A percentile compares a stretch with the other conserved stretches of the same genome.
Conservation (phyloP, 2,329 filamentous ascomycete species). For the Chrysoporthe puriensis region DNA sequence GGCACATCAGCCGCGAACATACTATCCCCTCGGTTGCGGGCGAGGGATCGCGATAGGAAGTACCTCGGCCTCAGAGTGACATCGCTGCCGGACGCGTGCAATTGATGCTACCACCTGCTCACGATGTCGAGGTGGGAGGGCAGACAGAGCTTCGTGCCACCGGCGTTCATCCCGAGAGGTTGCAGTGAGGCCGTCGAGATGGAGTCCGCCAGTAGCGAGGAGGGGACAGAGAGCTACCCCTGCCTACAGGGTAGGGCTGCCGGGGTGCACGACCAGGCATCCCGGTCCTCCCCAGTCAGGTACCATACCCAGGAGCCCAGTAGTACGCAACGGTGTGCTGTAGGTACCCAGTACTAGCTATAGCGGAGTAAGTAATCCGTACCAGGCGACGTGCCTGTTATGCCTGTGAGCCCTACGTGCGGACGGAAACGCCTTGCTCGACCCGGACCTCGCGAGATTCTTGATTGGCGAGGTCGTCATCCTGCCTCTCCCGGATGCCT, state of each 20-base stretch:
- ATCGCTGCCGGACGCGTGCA: neutral
- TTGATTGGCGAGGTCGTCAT: neutral
- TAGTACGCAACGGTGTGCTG: neutral
- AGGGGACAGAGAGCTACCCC: conserved; percentile 18
- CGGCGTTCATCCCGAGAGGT: conserved; percentile 10
- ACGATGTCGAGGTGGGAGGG: conserved; percentile 13
- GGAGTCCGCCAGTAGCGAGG: neutral
- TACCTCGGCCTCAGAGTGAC: neutral
- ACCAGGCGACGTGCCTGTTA: neutral
- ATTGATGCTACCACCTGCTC: neutral
- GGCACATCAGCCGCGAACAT: neutral
- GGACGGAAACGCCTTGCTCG: neutral
- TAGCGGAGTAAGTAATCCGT: too few species aligned
- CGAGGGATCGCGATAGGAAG: neutral
- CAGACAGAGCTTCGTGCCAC: conserved; percentile 2
- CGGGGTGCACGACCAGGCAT: conserved; percentile 1
- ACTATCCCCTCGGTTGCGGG: neutral
- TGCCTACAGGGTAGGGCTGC: conserved; percentile 20
- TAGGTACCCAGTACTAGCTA: too few species aligned
- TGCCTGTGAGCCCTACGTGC: neutral
- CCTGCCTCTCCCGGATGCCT: neutral
- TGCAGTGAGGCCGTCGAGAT: conserved; percentile 18
- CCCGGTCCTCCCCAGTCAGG: neutral
- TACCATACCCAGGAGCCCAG: too few species aligned
- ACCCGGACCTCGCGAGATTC: neutral